phyloP scores from a whole-genome alignment of 2,329 filamentous ascomycete species.

The Fusarium pseudoanthophilum region DNA sequence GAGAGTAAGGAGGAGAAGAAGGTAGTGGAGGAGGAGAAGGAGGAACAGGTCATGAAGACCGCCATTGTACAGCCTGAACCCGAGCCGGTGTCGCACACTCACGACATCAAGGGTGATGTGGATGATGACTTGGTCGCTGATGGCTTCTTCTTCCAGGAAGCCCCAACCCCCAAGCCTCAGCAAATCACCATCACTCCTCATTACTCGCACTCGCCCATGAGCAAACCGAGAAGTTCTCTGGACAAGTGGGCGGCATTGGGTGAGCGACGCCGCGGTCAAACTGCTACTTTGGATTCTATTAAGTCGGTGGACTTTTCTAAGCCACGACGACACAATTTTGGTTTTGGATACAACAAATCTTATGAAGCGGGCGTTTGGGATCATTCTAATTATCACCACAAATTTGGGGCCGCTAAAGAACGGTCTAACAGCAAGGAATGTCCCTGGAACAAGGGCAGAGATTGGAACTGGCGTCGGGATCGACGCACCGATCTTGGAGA shows the following conservation, averaged over 20 bases:
- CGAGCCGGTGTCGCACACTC: conserved; percentile 36
- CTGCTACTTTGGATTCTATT: conserved; percentile 58
- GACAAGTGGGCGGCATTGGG: conserved; percentile 94
- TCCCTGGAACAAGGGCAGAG: conserved; percentile 68
- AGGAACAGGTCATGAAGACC: conserved; percentile 32
- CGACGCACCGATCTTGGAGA: conserved; percentile 76
- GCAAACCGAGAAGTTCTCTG: conserved; percentile 66
- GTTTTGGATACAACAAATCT: conserved; percentile 60
- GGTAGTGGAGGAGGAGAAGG: conserved; percentile 28
- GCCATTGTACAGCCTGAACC: conserved; percentile 28
- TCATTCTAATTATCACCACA: conserved; percentile 52
- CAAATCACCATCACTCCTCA: conserved; percentile 56
- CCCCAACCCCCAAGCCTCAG: conserved; percentile 53
- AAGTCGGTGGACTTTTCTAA: conserved; percentile 61
- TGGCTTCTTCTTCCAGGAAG: conserved; percentile 79
- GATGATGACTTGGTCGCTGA: conserved; percentile 75
- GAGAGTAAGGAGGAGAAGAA: conserved; percentile 65
- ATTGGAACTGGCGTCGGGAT: conserved; percentile 72
- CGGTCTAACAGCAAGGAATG: conserved; percentile 58
- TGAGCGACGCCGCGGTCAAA: conserved; percentile 78
- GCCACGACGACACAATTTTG: conserved; percentile 59
- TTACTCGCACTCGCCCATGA: conserved; percentile 74
- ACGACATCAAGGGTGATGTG: conserved; percentile 60
- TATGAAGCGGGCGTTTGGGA: conserved; percentile 62
- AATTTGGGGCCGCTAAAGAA: conserved; percentile 53